Percentiles rank a stretch among this genome's conserved stretches.
These are phyloP conservation scores for Lentinula boryana DNA, from an alignment of 768 basidiomycete genomes.

Conservation along the genomic window DNA sequence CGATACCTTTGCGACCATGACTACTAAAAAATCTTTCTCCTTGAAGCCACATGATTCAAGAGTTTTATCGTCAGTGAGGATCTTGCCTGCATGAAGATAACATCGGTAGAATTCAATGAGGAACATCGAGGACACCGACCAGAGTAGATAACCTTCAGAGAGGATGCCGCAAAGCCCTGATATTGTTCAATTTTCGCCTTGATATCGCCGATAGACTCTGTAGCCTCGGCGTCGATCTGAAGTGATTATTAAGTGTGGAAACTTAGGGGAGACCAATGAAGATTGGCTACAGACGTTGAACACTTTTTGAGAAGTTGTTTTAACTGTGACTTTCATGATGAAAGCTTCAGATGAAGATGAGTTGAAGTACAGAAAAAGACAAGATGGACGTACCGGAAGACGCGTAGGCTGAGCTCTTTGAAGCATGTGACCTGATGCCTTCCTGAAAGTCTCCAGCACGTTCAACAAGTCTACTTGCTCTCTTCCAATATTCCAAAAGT, in stretches of 20 bases:
- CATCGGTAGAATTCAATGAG: constrained; percentile 4
- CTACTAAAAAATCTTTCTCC: constrained; percentile 98
- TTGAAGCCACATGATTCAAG: constrained; percentile 88
- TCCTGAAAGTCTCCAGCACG: neutral
- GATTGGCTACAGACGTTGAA: constrained; percentile 53
- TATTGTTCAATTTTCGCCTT: constrained; percentile 78
- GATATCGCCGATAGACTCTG: constrained; percentile 69
- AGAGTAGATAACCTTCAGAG: constrained; percentile 93
- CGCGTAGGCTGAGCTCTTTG: neutral
- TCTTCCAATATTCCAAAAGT: neutral
- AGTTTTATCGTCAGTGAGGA: constrained; percentile 82
- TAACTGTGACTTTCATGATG: constrained; percentile 89
- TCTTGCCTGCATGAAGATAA: constrained; percentile 60
- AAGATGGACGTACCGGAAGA: constrained; percentile 11
- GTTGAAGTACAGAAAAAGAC: constrained; percentile 6
- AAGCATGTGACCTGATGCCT: neutral
- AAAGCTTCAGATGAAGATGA: constrained; percentile 9
- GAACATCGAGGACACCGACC: constrained; percentile 40
- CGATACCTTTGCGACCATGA: constrained; percentile 94
- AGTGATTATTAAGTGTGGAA: neutral
- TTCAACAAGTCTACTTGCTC: neutral
- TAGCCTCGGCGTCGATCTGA: constrained; percentile 72
- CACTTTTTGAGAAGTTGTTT: constrained; percentile 91
- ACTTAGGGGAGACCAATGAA: neutral
- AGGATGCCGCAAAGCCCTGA: constrained; percentile 67